Evolutionary conservation across 2,329 filamentous ascomycete genomes (phyloP).

Genomic region (Claviceps humidiphila): DNA sequence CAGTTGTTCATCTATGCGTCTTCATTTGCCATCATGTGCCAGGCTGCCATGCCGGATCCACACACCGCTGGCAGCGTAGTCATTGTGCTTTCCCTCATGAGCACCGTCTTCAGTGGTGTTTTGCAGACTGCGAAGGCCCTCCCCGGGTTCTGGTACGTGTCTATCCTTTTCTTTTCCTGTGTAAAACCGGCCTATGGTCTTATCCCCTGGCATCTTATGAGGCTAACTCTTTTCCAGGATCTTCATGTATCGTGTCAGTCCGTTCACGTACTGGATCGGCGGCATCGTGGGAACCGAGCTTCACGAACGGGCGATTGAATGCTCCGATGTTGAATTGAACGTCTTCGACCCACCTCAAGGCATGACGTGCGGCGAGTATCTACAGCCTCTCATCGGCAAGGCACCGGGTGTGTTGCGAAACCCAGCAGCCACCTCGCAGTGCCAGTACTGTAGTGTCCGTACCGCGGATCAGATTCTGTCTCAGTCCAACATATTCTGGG

Average conservation of each 20-base stretch:
- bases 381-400: constrained; percentile 37
- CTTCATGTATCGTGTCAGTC: constrained; percentile 58
- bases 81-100: constrained; percentile 45
- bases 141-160: constrained; percentile 47
- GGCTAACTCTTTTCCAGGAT: constrained; percentile 24
- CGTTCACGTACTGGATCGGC: constrained; percentile 55
- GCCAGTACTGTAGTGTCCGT: constrained; percentile 53
- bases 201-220: no score
- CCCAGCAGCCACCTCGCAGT: constrained; percentile 38
- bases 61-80: constrained; percentile 54
- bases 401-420: constrained; percentile 50
- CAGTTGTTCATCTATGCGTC: constrained; percentile 59
- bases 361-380: constrained; percentile 51
- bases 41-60: constrained; percentile 54
- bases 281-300: constrained; percentile 57
- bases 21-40: constrained; percentile 58
- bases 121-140: constrained; percentile 44
- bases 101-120: constrained; percentile 50
- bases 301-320: constrained; percentile 37
- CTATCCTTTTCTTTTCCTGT: not conserved
- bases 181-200: not conserved
- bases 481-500: constrained; percentile 32
- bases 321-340: constrained; percentile 43
- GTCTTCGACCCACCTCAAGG: constrained; percentile 50
- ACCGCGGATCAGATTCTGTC: constrained; percentile 48